phyloP scores from a whole-genome alignment of 805 yeast species.

The Myxozyma melibiosi region DNA sequence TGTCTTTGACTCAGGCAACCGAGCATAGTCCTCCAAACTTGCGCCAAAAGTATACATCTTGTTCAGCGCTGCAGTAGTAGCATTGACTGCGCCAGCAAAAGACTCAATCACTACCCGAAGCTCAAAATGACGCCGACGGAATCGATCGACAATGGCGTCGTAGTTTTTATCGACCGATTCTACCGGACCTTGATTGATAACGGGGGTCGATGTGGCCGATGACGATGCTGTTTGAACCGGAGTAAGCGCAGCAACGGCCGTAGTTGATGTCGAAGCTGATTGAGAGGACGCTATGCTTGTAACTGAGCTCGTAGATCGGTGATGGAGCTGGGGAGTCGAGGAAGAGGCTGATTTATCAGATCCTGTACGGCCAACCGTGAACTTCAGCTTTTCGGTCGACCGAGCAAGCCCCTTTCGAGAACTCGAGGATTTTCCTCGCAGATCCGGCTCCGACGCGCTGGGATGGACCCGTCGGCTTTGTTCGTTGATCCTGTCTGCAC shows the following conservation, averaged over 20 bases:
- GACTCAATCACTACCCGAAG: constrained; percentile 18
- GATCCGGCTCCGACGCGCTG: constrained; percentile 6
- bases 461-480: neutral
- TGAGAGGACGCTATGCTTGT: neutral
- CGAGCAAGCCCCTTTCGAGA: constrained; percentile 6
- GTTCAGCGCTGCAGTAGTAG: neutral
- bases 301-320: neutral
- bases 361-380: constrained; percentile 15
- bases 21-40: constrained; percentile 13
- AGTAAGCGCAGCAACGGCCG: neutral
- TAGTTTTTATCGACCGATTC: constrained; percentile 18
- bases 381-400: constrained; percentile 24
- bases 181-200: too few relatives aligned
- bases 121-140: constrained; percentile 24
- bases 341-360: constrained; percentile 5
- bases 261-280: neutral
- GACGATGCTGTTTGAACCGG: neutral
- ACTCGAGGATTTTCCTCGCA: constrained; percentile 7
- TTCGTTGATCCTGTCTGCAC: constrained; percentile 24
- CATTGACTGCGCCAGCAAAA: constrained; percentile 6
- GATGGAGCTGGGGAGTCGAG: neutral
- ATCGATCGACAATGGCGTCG: constrained; percentile 19
- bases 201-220: neutral
- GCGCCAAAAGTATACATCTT: constrained; percentile 6
- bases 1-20: neutral